Percentiles rank a stretch among this genome's conserved stretches.
Conservation (phyloP, 2,329 filamentous ascomycete genomes). For the Aspergillus ochraceus region DNA sequence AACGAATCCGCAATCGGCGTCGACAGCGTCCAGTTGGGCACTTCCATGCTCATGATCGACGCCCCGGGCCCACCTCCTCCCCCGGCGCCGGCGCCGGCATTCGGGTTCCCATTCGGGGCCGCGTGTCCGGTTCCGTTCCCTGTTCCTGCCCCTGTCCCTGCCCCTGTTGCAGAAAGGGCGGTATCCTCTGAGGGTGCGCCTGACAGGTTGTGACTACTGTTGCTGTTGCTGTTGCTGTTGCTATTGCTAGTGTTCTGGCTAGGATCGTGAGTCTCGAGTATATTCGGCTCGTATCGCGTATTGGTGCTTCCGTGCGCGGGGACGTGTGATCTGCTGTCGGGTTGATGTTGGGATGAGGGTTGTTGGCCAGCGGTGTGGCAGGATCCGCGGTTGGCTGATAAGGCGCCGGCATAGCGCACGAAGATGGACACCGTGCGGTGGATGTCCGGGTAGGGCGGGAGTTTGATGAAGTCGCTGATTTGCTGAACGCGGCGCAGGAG, state of each 20-base stretch:
- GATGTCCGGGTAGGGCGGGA: conserved; percentile 40
- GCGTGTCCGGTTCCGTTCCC: neutral
- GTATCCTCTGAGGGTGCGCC: neutral
- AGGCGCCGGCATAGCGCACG: conserved; percentile 35
- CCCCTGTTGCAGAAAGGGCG: neutral
- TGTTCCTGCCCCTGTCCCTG: conserved; percentile 8
- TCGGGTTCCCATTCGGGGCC: neutral
- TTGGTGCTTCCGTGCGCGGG: too few relatives aligned
- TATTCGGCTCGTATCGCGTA: neutral
- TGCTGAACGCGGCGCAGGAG: conserved; percentile 32
- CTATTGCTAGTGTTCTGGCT: too few relatives aligned
- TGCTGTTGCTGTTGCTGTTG: neutral
- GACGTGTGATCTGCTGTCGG: neutral
- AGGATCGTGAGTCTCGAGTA: neutral
- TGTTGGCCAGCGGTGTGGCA: conserved; percentile 6
- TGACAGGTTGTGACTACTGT: neutral
- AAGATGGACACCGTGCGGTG: conserved; percentile 39
- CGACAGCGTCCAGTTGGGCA: conserved; percentile 37
- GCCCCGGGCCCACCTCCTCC: neutral
- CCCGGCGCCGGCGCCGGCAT: neutral
- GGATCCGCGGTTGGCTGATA: conserved; percentile 30
- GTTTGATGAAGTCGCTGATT: conserved; percentile 36
- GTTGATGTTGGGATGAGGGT: neutral
- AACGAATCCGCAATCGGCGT: conserved; percentile 39
- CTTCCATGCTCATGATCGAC: conserved; percentile 23